Conservation (phyloP, 768 basidiomycete species). For the Tricholoma flavovirens region DNA sequence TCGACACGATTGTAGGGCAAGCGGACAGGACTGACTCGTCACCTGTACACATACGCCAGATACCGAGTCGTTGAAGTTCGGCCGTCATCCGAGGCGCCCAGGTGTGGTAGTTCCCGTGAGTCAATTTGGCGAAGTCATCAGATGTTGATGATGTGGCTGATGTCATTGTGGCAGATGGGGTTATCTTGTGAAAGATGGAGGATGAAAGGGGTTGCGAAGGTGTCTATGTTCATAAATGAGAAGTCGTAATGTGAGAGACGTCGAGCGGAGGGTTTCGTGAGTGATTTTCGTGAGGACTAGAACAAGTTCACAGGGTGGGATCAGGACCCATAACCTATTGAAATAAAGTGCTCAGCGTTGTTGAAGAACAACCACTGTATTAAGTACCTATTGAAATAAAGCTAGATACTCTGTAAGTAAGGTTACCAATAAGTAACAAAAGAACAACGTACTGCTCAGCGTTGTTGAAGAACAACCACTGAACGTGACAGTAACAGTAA, state of each 20-base stretch:
- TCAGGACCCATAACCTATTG: too few relatives aligned
- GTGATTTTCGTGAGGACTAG: not conserved
- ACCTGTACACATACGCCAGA: conserved; percentile 4
- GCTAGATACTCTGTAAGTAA: too few relatives aligned
- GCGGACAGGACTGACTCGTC: not conserved
- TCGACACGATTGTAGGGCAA: not conserved
- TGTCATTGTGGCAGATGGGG: not conserved
- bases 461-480: too few relatives aligned
- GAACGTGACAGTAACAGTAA: too few relatives aligned
- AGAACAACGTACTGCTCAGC: too few relatives aligned
- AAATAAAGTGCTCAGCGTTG: too few relatives aligned
- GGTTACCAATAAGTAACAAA: too few relatives aligned
- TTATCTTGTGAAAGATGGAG: not conserved
- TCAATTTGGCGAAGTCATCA: not conserved
- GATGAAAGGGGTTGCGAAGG: not conserved
- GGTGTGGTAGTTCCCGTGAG: conserved; percentile 3
- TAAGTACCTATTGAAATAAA: too few relatives aligned
- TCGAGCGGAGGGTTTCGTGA: not conserved
- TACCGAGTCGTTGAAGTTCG: too few relatives aligned
- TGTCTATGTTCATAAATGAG: not conserved
- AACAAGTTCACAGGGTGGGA: not conserved
- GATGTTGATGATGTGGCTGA: not conserved
- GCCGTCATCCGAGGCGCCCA: conserved; percentile 1
- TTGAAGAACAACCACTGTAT: too few relatives aligned
- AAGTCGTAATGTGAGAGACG: not conserved